Percentiles rank a stretch among this genome's conserved stretches.
These are phyloP conservation scores for Scutellaria galericulata DNA, from an alignment of 257 asterid species.

Conservation along the genomic window DNA sequence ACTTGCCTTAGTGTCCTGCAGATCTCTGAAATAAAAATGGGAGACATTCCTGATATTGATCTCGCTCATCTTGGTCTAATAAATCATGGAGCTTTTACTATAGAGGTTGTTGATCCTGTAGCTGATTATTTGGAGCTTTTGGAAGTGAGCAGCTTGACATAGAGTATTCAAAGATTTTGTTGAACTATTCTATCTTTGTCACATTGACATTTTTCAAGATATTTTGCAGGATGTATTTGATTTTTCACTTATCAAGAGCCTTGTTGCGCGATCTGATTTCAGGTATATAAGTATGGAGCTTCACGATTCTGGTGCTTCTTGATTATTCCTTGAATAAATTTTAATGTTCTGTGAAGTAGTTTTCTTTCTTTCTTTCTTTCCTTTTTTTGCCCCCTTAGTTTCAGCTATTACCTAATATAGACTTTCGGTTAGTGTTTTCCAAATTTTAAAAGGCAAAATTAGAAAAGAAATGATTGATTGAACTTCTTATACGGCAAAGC, in stretches of 20 bases:
- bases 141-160: conserved; percentile 67
- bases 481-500: not conserved
- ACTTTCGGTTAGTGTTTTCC: not conserved
- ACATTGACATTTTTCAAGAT: conserved; percentile 32
- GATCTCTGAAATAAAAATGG: conserved; percentile 86
- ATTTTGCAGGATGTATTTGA: conserved; percentile 86
- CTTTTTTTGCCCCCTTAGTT: too few species aligned
- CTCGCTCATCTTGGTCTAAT: conserved; percentile 68
- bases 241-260: conserved; percentile 79
- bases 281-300: conserved; percentile 50
- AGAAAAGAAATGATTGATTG: not conserved
- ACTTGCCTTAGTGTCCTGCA: conserved; percentile 51
- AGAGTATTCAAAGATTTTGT: conserved; percentile 6
- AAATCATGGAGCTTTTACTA: conserved; percentile 66
- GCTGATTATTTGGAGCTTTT: conserved; percentile 92
- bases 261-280: conserved; percentile 78
- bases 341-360: conserved; percentile 1
- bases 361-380: not conserved
- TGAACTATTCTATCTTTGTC: not conserved
- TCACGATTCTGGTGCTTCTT: not conserved
- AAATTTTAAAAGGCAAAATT: not conserved
- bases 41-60: conserved; percentile 82
- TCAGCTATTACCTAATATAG: not conserved
- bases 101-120: conserved; percentile 93
- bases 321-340: conserved; percentile 2